A percentile compares a stretch with the other conserved stretches of the same genome.
Evolutionary conservation across 1,284 basidiomycete species (phyloP).

Genomic region (Rhizoctonia solani): DNA sequence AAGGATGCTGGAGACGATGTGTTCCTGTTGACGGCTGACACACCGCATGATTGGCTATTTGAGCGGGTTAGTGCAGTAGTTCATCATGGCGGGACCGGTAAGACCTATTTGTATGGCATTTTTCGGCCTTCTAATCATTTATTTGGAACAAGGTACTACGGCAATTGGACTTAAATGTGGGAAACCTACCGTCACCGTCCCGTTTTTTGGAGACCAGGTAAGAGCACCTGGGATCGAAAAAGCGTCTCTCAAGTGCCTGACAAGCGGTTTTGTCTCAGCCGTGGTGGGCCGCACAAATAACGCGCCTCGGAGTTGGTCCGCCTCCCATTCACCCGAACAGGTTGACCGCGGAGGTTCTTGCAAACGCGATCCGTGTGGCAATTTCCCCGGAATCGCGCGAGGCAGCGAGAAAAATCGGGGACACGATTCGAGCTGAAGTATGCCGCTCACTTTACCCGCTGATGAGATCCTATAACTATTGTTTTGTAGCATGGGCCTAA

Average conservation of each 20-base stretch:
- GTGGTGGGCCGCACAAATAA: slow-evolving; percentile 31
- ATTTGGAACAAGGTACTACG: slow-evolving; percentile 66
- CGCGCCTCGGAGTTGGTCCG: slow-evolving; percentile 57
- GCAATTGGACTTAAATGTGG: slow-evolving; percentile 65
- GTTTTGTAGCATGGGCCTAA: slow-evolving; percentile 52
- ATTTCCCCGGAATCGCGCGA: slow-evolving; percentile 51
- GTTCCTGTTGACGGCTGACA: slow-evolving; percentile 60
- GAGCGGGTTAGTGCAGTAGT: slow-evolving; percentile 64
- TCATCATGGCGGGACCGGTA: slow-evolving; percentile 65
- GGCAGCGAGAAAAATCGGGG: slow-evolving; percentile 56
- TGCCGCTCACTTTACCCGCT: neutral
- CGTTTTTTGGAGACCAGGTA: slow-evolving; percentile 70
- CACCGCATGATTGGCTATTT: slow-evolving; percentile 75
- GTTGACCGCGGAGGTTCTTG: slow-evolving; percentile 57
- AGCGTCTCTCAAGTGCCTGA: too few relatives aligned
- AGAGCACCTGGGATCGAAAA: too few relatives aligned
- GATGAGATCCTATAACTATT: neutral
- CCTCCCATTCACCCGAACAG: slow-evolving; percentile 59
- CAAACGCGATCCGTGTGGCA: slow-evolving; percentile 57
- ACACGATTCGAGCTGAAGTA: slow-evolving; percentile 58
- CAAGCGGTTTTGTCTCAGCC: slow-evolving; percentile 43
- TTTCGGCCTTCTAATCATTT: too few relatives aligned
- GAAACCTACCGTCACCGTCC: slow-evolving; percentile 65
- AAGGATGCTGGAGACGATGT: slow-evolving; percentile 54
- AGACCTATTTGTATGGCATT: too few relatives aligned